Conservation (phyloP, 208 protist genomes). For the Crithidia thermophila region DNA sequence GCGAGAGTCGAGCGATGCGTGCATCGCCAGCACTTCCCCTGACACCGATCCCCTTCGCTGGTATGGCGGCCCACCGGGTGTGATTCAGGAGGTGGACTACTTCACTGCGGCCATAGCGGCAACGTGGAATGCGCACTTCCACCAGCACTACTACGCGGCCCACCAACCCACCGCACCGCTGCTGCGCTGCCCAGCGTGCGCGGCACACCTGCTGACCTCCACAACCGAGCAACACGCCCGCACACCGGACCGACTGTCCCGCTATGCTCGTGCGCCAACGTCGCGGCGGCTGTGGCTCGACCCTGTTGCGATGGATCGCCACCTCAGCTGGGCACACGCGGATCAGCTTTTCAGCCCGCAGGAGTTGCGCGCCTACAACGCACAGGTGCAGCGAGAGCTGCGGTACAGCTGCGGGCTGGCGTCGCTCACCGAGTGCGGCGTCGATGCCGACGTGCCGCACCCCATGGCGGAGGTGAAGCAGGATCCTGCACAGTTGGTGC, state of each 20-base stretch:
- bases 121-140: conserved; percentile 33
- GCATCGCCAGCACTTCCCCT: not conserved
- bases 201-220: not conserved
- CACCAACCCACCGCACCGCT: conserved; percentile 37
- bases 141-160: conserved; percentile 17
- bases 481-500: conserved; percentile 41
- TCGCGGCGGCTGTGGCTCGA: conserved; percentile 21
- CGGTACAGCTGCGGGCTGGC: conserved; percentile 21
- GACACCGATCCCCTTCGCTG: not conserved
- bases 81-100: conserved; percentile 26
- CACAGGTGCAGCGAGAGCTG: conserved; percentile 36
- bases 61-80: conserved; percentile 29
- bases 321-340: conserved; percentile 71
- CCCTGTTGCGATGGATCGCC: conserved; percentile 51
- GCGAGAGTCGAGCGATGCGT: not conserved
- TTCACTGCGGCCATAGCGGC: conserved; percentile 12
- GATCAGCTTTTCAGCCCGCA: conserved; percentile 42
- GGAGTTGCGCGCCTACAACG: conserved; percentile 60
- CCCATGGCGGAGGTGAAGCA: not conserved
- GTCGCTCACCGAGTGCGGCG: not conserved
- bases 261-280: not conserved
- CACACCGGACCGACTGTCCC: not conserved
- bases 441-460: not conserved
- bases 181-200: conserved; percentile 43
- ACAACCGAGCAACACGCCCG: not conserved